A percentile compares a stretch with the other conserved stretches of the same genome.
phyloP scores from a whole-genome alignment of 192 early-diverging fungal species.

The Dissophora ornata region DNA sequence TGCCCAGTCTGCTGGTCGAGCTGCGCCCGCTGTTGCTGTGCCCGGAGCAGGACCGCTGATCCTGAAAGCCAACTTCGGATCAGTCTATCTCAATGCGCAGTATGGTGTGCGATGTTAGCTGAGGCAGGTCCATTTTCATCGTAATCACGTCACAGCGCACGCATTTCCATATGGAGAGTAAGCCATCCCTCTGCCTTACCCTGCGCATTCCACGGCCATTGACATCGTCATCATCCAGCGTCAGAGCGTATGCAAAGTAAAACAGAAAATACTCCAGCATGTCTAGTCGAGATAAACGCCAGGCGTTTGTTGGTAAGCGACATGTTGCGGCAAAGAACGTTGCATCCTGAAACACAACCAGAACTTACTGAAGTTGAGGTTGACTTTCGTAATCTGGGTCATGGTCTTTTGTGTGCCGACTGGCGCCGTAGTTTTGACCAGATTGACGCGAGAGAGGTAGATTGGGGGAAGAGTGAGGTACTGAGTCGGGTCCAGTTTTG shows the following conservation, averaged over 20 bases:
- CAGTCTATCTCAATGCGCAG: constrained; percentile 6
- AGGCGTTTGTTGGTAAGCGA: neutral
- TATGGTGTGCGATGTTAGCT: neutral
- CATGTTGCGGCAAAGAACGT: too few species aligned
- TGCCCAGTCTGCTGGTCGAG: constrained; percentile 17
- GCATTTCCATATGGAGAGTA: too few species aligned
- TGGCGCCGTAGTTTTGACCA: constrained; percentile 36
- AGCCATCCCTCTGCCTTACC: too few species aligned
- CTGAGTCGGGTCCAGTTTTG: constrained; percentile 45
- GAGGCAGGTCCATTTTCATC: neutral
- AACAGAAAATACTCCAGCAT: constrained; percentile 54
- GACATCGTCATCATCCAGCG: constrained; percentile 45
- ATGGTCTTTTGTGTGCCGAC: constrained; percentile 35
- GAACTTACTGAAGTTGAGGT: constrained; percentile 54
- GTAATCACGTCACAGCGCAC: too few species aligned
- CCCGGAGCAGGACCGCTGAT: constrained; percentile 19
- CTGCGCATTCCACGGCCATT: constrained; percentile 35
- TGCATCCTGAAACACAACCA: too few species aligned
- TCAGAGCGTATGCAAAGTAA: constrained; percentile 51
- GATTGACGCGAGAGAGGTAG: constrained; percentile 45
- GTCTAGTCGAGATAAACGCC: constrained; percentile 20
- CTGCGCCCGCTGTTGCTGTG: neutral
- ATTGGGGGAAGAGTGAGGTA: constrained; percentile 47
- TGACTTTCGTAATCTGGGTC: constrained; percentile 43
- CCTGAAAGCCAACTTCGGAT: constrained; percentile 45